Evolutionary conservation across 2,329 filamentous ascomycete species (phyloP), one percentile per base, ranked within the genome.

Genomic region (Arthroderma sp.): DNA sequence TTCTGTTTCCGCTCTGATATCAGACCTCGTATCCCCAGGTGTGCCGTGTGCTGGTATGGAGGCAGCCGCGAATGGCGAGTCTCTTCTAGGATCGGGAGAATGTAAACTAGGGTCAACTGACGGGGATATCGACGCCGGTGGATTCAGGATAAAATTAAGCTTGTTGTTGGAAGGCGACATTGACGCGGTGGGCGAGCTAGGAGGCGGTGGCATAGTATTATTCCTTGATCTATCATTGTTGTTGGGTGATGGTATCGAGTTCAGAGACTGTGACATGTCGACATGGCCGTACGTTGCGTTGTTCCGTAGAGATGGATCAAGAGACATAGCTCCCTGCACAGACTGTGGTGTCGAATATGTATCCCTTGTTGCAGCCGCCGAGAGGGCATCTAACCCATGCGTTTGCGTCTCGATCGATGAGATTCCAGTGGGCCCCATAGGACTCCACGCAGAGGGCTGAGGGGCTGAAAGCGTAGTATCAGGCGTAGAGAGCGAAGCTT

Each of bases 111-210:
- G 66, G 47, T 72, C 68, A 39, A 71, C 58, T 4, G 61, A 60
- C 11, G 70, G 66, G 1, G 70, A 68, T 31, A 64, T 51, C 10
- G 61, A 61, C 36, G 62, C 58, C 11, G 61, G 56, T 31, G 68
- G 69, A 47, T 75, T 75, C 22, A 79, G 61, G 41, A 78, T 67
- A 49, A 75, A 75, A 55, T 76, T 71, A 46, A 78, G 65, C 53
- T 73, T 73, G 50, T 70, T 65, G 48, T 61, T 65, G 29, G 55
- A 59, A 46, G 65, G 64, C 11, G 62, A 61, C 34, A 71, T 55
- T 11, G 69, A 68, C 3, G 65, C 56, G 11, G 68, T 62, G 5
- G 68, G 67, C 3, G 68, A 71, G 5, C 56, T 50, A 29, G 60
- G 59, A 36, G 61, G 55, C 30, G 28, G 4, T 11, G 59, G 57